Percentiles rank a stretch among this genome's conserved stretches.
Evolutionary conservation across 2,329 filamentous ascomycete genomes (phyloP).

Genomic region (Pseudogymnoascus sp.): DNA sequence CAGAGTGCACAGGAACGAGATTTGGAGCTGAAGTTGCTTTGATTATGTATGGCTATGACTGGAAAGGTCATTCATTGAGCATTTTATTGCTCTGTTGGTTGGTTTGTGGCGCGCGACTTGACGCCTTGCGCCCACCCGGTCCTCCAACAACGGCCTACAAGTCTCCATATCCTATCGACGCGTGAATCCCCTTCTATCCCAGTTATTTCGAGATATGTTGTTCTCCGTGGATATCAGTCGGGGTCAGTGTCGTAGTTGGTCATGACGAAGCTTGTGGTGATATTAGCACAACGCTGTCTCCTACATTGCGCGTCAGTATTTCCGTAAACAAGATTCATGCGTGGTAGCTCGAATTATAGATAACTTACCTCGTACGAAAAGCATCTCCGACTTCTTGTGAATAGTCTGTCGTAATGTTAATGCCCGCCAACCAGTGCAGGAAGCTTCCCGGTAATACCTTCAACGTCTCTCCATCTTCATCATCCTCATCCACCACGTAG

Average conservation of each 20-base stretch:
- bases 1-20: not conserved
- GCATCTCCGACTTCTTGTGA: conserved; percentile 96
- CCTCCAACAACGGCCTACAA: not conserved
- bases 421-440: not conserved
- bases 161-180: not conserved
- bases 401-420: conserved; percentile 54
- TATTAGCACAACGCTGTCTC: conserved; percentile 65
- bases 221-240: not conserved
- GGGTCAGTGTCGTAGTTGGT: conserved; percentile 10
- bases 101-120: conserved; percentile 3
- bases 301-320: conserved; percentile 33
- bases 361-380: conserved; percentile 82
- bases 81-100: conserved; percentile 4
- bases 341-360: conserved; percentile 7
- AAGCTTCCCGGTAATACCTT: conserved; percentile 43
- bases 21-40: not conserved
- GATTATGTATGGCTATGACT: conserved; percentile 2
- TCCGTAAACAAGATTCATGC: not conserved
- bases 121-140: not conserved
- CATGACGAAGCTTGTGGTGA: conserved; percentile 39
- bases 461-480: conserved; percentile 66
- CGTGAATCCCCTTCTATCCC: not conserved
- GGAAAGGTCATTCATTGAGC: conserved; percentile 5
- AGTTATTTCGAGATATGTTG: conserved; percentile 3
- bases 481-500: conserved; percentile 83